Base-by-base conservation (phyloP, 257 asterid genomes). In the Lavandula angustifolia region DNA sequence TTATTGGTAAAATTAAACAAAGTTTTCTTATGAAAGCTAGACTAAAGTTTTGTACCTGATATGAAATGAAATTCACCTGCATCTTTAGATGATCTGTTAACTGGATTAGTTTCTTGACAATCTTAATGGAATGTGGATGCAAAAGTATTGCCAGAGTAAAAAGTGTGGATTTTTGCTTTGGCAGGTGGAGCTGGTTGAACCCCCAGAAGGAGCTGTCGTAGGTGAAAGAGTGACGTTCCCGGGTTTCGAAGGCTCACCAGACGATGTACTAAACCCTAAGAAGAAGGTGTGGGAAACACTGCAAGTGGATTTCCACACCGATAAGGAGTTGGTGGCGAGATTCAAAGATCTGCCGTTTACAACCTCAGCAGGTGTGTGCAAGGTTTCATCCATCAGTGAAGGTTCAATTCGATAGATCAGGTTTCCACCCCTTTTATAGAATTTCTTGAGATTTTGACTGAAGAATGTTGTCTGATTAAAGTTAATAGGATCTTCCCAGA, bases 251-350 rank as follows among this genome's bases (percentile, higher is more conserved):
- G 91, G 96, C 13, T 62, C 29, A 53, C 87, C 97, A 0, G 99
- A 89, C 38, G 88, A 84, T 8, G 73, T 87, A 48, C 79, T 92
- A 68, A 89, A 89, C 81, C 95, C 95, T 0, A 92, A 87, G 87
- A 92, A 89, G 80, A 92, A 92, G 77, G 87, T 92, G 1, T 92
- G 95, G 95, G 99, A 92, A 77, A 84, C 97, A 1, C 75, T 92
- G 57, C 97, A 92, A 75, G 92, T 78, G 35, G 94, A 83, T 79
- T 63, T 92, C 59, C 87, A 72, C 62, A 89, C 94, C 3, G 77
- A 87, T 49, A 79, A 69, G 67, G 92, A 85, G 41, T 68, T 85
- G 69, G 95, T 87, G 52, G 97, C 97, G 33, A 67, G 86, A 75
- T 89, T 80, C 74, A 87, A 84, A 72, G 89, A 87, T 42, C 58